These are phyloP conservation scores for Bruguiera sexangula DNA, from an alignment of 345 rosid species.

Conservation along the genomic window DNA sequence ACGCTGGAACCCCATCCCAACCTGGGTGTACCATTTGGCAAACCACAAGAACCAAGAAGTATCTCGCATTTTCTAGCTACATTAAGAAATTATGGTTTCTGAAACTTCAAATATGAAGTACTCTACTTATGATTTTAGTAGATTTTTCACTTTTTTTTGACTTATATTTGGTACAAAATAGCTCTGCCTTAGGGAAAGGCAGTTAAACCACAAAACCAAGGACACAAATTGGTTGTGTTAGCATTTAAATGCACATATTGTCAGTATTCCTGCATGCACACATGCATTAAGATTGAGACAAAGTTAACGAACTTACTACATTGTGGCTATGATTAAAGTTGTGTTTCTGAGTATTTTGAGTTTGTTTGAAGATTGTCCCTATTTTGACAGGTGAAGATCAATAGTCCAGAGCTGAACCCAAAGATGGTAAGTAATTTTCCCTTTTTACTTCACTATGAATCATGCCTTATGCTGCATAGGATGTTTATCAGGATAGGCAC, in stretches of 20 bases:
- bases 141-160: too few relatives aligned
- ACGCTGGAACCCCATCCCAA: too few relatives aligned
- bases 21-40: too few relatives aligned
- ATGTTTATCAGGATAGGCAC: slow-evolving; percentile 89
- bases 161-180: too few relatives aligned
- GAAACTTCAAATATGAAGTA: too few relatives aligned
- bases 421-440: slow-evolving; percentile 59
- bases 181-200: too few relatives aligned
- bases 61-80: too few relatives aligned
- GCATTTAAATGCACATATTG: background rate
- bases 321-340: background rate
- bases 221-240: background rate
- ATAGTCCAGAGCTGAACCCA: slow-evolving; percentile 87
- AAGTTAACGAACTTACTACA: too few relatives aligned
- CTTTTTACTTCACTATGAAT: slow-evolving; percentile 5
- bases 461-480: slow-evolving; percentile 48
- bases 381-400: slow-evolving; percentile 72
- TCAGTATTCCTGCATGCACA: background rate
- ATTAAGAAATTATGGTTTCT: too few relatives aligned
- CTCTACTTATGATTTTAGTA: too few relatives aligned
- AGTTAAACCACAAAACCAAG: background rate
- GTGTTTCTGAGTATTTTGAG: background rate
- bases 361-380: slow-evolving; percentile 10
- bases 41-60: too few relatives aligned
- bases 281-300: too few relatives aligned